A percentile compares a stretch with the other conserved stretches of the same genome.
These are phyloP conservation scores for Cladophialophora bantiana DNA, from an alignment of 2,329 filamentous ascomycete species.

Conservation along the genomic window DNA sequence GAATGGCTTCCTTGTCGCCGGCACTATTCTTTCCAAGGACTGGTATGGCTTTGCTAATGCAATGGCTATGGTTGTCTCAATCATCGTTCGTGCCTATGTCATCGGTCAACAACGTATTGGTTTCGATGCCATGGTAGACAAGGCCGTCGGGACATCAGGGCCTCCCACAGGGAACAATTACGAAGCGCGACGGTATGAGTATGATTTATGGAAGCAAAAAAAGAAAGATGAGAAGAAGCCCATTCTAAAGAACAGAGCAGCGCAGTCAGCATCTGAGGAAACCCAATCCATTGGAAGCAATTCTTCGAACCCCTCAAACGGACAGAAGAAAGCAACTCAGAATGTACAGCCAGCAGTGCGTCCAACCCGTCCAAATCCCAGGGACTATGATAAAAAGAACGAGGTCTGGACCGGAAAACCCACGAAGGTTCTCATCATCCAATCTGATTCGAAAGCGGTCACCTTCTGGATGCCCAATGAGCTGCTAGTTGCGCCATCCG, in stretches of 20 bases:
- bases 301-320: conserved; percentile 7
- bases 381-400: background rate
- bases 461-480: conserved; percentile 34
- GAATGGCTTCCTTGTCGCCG: conserved; percentile 29
- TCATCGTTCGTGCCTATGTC: conserved; percentile 30
- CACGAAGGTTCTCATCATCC: conserved; percentile 32
- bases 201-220: conserved; percentile 6
- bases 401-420: conserved; percentile 20
- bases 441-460: conserved; percentile 32
- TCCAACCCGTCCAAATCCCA: conserved; percentile 12
- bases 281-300: conserved; percentile 7
- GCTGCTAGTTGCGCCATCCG: conserved; percentile 27
- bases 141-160: conserved; percentile 9
- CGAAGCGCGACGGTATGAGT: conserved; percentile 10
- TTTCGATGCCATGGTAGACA: conserved; percentile 29
- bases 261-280: background rate
- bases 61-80: conserved; percentile 33
- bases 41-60: conserved; percentile 38
- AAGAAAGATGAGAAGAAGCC: background rate
- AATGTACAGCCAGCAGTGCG: background rate
- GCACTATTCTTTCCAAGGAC: conserved; percentile 31
- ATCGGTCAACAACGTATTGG: conserved; percentile 28
- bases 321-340: background rate
- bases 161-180: conserved; percentile 13
- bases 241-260: conserved; percentile 1